Conservation (phyloP, 208 protist species). For the Lotmaria passim region DNA sequence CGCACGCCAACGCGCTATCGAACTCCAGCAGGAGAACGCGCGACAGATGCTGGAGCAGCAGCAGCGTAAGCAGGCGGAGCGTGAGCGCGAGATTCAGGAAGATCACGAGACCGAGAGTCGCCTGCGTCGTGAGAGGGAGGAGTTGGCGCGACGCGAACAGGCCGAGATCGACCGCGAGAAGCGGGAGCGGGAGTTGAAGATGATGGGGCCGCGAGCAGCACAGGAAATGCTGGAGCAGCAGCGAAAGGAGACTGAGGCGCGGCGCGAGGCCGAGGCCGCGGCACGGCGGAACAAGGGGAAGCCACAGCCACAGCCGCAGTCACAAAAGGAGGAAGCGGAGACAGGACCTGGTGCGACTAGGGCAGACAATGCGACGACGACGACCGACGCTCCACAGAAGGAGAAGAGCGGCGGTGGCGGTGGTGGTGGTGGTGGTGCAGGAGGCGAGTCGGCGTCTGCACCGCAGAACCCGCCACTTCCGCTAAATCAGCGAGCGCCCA, state of each 20-base stretch:
- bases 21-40: slow-evolving; percentile 81
- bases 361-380: neutral
- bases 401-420: neutral
- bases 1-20: slow-evolving; percentile 53
- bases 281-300: slow-evolving; percentile 28
- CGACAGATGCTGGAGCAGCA: slow-evolving; percentile 65
- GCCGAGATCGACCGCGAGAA: slow-evolving; percentile 62
- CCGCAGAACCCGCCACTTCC: neutral
- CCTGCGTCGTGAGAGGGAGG: slow-evolving; percentile 52
- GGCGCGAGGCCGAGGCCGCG: slow-evolving; percentile 34
- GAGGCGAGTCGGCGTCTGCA: neutral
- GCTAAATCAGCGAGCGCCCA: slow-evolving; percentile 2
- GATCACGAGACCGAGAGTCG: slow-evolving; percentile 54
- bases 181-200: slow-evolving; percentile 43
- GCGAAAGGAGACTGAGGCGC: slow-evolving; percentile 31
- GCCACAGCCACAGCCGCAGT: neutral
- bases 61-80: slow-evolving; percentile 47
- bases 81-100: slow-evolving; percentile 40
- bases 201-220: slow-evolving; percentile 35
- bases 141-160: slow-evolving; percentile 47
- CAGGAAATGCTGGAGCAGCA: slow-evolving; percentile 33
- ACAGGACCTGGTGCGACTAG: neutral
- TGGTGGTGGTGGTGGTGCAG: too few relatives aligned
- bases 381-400: neutral
- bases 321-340: neutral